Base-by-base conservation (phyloP, 805 yeast genomes). In the Komagataella populi region DNA sequence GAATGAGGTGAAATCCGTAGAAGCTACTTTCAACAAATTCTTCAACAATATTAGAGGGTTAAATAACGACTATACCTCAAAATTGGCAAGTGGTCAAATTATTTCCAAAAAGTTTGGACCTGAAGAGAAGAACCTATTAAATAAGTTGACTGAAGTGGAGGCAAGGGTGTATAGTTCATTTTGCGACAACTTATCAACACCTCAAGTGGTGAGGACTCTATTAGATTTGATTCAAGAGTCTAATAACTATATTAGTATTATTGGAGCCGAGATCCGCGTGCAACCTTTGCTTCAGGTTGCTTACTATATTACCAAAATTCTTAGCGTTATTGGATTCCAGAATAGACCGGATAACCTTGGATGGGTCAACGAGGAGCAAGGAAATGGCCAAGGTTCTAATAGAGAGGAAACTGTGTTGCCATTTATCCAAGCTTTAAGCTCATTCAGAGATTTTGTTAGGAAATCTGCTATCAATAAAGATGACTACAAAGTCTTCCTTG, bases 11-110 rank as follows among this genome's bases (percentile, higher is more conserved):
- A 81, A 76, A 66, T 72, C 90, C 2, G 70, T 78, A 47, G 98
- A 93, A 68, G 70, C 84, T 3, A 67, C 89, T 1, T 65, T 89
- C 50, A 80, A 80, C 56, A 93, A 89, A 63, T 91, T 86, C 63
- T 93, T 93, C 74, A 80, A 83, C 46, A 87, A 79, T 50, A 83
- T 88, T n/a, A 77, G 95, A 57, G 97, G 97, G 3, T 72, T 88
- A 56, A 75, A 78, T 51, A 67, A 74, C 47, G 96, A 90, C 60
- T 73, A 78, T 59, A 76, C 70, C 45, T 81, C 79, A 57, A 65
- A 66, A 49, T 58, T 78, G 3, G 70, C 67, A 45, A 62, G 69
- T 4, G 84, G 80, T 30, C 71, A 63, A 45, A 69, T 73, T 49
- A 70, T 84, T 6, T 74, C 86, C 8, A 87, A 86, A 66, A 85